Base-by-base conservation (phyloP, 352 stramenopile species). In the Pythium utonaiense region DNA sequence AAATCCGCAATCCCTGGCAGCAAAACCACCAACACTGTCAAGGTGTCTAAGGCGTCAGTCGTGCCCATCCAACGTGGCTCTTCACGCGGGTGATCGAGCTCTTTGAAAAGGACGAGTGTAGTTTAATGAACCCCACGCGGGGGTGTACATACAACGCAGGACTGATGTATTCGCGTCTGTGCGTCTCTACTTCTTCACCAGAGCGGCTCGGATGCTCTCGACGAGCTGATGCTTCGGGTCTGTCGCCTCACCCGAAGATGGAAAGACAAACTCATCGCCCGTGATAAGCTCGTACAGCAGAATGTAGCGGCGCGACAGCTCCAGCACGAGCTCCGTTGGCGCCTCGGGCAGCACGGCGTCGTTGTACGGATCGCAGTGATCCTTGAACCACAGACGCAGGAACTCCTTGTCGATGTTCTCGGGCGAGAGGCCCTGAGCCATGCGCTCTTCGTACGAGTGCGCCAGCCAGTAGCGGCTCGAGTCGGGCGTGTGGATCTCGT, bases 321-420 rank as follows among this genome's bases (percentile, higher is more conserved):
- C 97, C 25, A 89, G 79, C 13, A 99, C 96, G 17, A 99, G 83
- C 53, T 99, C 92, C 60, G 83, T 88, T 6, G 97, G 97, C 13
- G 97, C 97, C 27, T 98, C 96, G 1, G 97, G 97, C 36, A 99
- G 70, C 31, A 91, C 81, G 16, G 75, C 80, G 71, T 98, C 95
- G 13, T 98, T 98, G 86, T 99, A 99, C 38, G 97, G 97, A 77
- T 99, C 97, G 74, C 97, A 99, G 74, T 98, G 88, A 30, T 98
- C 80, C 53, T 87, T 83, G 78, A 98, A 99, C 97, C 97, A 99
- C 36, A 98, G 80, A 54, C 97, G 84, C 50, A 99, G 71, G 67
- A 99, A 99, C 78, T 99, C 97, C 84, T 99, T 99, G 78, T 99
- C 97, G 62, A 99, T 99, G 74, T 99, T 99, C 59, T 99, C 96